Evolutionary conservation across 2,329 filamentous ascomycete species (phyloP), one percentile per base, ranked within the genome.

Genomic region (Setomelanomma holmii): DNA sequence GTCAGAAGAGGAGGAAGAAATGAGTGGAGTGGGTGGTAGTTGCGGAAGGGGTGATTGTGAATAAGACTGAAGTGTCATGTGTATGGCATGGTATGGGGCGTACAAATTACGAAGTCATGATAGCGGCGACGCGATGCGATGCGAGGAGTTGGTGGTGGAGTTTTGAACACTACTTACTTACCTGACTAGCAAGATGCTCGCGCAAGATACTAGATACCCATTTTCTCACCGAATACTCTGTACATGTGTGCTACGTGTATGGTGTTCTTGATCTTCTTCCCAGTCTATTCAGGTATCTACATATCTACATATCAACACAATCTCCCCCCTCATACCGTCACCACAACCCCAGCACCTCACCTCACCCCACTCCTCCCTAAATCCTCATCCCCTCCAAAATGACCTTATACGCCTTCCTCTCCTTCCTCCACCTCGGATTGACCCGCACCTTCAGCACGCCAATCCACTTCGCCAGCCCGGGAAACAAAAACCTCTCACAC

Each of bases 331-430:
- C n/a, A n/a, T n/a, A n/a, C n/a, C n/a, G n/a, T n/a, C n/a, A n/a
- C n/a, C n/a, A n/a, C n/a, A n/a, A n/a, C n/a, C n/a, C n/a, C n/a
- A n/a, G n/a, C n/a, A n/a, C n/a, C n/a, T n/a, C n/a, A n/a, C n/a
- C n/a, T 16, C 21, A 12, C 21, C 22, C 40, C 20, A 24, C 12
- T 34, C 39, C 19, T 16, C 19, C 19, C 34, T 56, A 70, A 23
- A 68, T 66, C 49, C 59, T 61, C 69, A 72, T 67, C 6, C 58
- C 53, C 53, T 72, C 73, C 5, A 39, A 21, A 45, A 97, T 87
- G 17, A 91, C 64, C 78, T 98, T 98, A 72, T 97, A 97, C 77
- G 87, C 81, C 76, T 96, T 96, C 59, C 92, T 84, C 76, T 89
- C 86, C 79, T 97, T 97, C 38, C 79, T 76, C 68, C 80, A 81